These are phyloP conservation scores for Penicillium psychrosexuale DNA, from an alignment of 2,329 filamentous ascomycete genomes.

Conservation along the genomic window DNA sequence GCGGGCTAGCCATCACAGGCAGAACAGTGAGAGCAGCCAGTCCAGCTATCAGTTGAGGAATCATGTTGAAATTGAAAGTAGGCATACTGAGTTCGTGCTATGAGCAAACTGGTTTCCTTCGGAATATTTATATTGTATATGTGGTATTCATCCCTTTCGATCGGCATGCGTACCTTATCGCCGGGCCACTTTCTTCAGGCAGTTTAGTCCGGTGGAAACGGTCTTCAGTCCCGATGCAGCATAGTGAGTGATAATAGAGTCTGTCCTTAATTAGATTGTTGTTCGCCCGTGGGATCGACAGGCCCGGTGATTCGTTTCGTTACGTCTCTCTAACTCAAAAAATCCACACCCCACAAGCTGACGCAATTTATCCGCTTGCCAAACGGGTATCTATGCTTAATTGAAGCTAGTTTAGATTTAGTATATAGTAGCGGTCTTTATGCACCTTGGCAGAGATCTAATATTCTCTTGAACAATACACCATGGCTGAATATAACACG, in stretches of 20 bases:
- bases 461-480: not conserved
- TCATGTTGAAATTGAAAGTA: slow-evolving; percentile 2
- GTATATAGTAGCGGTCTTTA: not conserved
- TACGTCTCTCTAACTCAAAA: not conserved
- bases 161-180: too few species aligned
- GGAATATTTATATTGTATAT: not conserved
- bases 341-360: not conserved
- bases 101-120: not conserved
- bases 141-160: not conserved
- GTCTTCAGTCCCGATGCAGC: slow-evolving; percentile 1
- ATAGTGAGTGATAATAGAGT: not conserved
- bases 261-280: not conserved
- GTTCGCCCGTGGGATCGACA: not conserved
- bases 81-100: not conserved
- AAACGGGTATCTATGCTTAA: not conserved
- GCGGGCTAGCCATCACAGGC: not conserved
- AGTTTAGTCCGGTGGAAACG: not conserved
- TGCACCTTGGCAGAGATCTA: not conserved
- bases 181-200: not conserved
- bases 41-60: slow-evolving; percentile 1
- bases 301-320: not conserved
- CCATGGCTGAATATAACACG: not conserved
- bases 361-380: not conserved
- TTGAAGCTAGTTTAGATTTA: not conserved
- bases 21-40: slow-evolving; percentile 5